Percentiles rank a stretch among this genome's conserved stretches.
These are phyloP conservation scores for Trichosanthes truncata DNA, from an alignment of 306 rosid species.

Conservation along the genomic window DNA sequence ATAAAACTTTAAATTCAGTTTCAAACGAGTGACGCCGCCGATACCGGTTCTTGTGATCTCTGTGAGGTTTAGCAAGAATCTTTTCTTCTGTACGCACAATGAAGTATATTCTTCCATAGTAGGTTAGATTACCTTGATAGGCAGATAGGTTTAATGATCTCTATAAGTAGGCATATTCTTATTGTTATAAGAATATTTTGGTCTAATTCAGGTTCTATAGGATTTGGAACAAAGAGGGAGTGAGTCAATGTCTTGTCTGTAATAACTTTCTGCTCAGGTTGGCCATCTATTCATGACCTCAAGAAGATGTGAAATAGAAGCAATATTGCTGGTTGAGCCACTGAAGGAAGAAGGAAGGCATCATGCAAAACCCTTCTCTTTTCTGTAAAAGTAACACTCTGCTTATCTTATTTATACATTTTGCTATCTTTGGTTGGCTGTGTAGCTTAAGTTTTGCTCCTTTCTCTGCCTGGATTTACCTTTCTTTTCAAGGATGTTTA, in stretches of 20 bases:
- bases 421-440: conserved; percentile 1
- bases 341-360: conserved; percentile 3
- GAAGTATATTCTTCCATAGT: conserved; percentile 43
- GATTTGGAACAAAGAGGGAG: conserved; percentile 24
- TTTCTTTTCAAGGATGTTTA: background rate
- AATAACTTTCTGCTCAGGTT: conserved; percentile 23
- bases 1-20: conserved; percentile 25
- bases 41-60: conserved; percentile 25
- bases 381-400: conserved; percentile 7
- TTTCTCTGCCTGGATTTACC: background rate
- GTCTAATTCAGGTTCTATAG: conserved; percentile 48
- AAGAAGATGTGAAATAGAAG: background rate
- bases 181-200: conserved; percentile 33
- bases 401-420: conserved; percentile 12
- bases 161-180: conserved; percentile 49
- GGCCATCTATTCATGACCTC: conserved; percentile 6
- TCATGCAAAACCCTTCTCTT: background rate
- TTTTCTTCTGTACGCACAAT: conserved; percentile 44
- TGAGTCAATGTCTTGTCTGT: conserved; percentile 51
- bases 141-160: conserved; percentile 36
- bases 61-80: conserved; percentile 64
- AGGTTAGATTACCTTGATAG: conserved; percentile 50
- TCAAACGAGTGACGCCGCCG: conserved; percentile 18
- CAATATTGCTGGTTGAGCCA: background rate
- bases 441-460: background rate